Percentiles rank a stretch among this genome's conserved stretches.
These are phyloP conservation scores for Podila minutissima DNA, from an alignment of 192 early-diverging fungal genomes.

Conservation along the genomic window DNA sequence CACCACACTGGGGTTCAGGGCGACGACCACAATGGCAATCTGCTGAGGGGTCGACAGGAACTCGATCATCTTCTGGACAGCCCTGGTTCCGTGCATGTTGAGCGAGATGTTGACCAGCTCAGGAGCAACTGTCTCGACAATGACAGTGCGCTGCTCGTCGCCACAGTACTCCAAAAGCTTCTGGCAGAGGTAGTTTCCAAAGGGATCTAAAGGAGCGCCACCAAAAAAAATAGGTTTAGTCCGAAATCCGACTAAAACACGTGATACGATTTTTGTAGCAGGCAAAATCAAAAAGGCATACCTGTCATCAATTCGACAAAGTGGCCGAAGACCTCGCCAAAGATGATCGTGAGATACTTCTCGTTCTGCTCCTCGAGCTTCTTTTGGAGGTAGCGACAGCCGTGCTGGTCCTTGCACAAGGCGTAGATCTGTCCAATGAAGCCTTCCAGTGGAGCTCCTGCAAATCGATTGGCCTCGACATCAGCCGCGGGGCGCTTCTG, in stretches of 20 bases:
- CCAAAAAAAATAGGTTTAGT: not conserved
- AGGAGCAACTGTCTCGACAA: constrained; percentile 76
- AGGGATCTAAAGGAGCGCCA: constrained; percentile 69
- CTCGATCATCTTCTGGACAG: constrained; percentile 94
- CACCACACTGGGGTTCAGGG: constrained; percentile 76
- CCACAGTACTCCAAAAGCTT: constrained; percentile 86
- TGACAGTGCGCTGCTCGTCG: constrained; percentile 78
- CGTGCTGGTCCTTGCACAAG: constrained; percentile 90
- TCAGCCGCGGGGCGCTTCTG: constrained; percentile 41
- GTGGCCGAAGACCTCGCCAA: constrained; percentile 77
- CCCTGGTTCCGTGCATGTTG: constrained; percentile 93
- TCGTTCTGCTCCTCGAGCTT: constrained; percentile 82
- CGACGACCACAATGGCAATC: constrained; percentile 72
- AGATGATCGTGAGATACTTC: constrained; percentile 73
- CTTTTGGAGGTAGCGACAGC: constrained; percentile 89
- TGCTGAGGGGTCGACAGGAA: constrained; percentile 72
- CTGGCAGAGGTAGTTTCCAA: constrained; percentile 94
- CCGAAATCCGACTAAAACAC: not conserved
- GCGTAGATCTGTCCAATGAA: constrained; percentile 78
- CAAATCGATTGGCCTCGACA: constrained; percentile 72
- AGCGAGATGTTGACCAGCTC: constrained; percentile 84
- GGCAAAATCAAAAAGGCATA: constrained; percentile 19
- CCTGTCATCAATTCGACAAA: constrained; percentile 87
- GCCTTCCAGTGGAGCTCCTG: constrained; percentile 71
- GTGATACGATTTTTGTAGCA: not conserved